phyloP scores from a whole-genome alignment of 257 asterid species.

The Nemophila menziesii region DNA sequence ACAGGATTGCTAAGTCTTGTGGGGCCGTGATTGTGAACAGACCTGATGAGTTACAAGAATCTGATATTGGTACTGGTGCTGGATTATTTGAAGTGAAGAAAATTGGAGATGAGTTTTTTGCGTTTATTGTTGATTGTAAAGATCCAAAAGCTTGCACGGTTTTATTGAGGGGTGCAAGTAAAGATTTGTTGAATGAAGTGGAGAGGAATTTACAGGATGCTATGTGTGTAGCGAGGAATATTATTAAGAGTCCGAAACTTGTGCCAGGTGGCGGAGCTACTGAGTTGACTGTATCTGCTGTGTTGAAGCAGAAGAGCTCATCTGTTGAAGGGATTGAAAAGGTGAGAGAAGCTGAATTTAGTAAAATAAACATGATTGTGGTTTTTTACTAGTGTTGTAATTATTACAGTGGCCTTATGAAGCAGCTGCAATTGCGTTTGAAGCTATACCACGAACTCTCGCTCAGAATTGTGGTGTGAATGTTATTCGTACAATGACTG shows the following conservation, averaged over 20 bases:
- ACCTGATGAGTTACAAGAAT: slow-evolving; percentile 94
- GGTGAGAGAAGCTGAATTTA: slow-evolving; percentile 35
- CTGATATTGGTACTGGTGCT: slow-evolving; percentile 93
- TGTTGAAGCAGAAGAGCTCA: slow-evolving; percentile 75
- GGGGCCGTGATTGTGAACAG: slow-evolving; percentile 93
- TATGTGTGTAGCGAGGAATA: slow-evolving; percentile 92
- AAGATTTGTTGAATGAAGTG: slow-evolving; percentile 93
- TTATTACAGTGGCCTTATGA: slow-evolving; percentile 88
- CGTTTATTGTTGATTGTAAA: slow-evolving; percentile 77
- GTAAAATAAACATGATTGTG: not conserved
- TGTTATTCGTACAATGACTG: slow-evolving; percentile 90
- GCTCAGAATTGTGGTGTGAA: slow-evolving; percentile 98
- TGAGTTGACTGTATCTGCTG: slow-evolving; percentile 90
- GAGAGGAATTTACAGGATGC: slow-evolving; percentile 99
- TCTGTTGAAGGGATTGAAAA: slow-evolving; percentile 90
- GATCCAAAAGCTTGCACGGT: slow-evolving; percentile 95
- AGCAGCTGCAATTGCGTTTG: slow-evolving; percentile 97
- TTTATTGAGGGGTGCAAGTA: slow-evolving; percentile 94
- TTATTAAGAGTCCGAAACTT: slow-evolving; percentile 82
- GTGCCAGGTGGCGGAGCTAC: slow-evolving; percentile 99
- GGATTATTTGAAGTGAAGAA: slow-evolving; percentile 88
- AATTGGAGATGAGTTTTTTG: slow-evolving; percentile 86
- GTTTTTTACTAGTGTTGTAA: not conserved
- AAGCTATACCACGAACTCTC: slow-evolving; percentile 93
- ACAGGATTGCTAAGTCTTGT: slow-evolving; percentile 93